Evolutionary conservation across 345 rosid genomes (phyloP).

Genomic region (Bretschneidera sinensis): DNA sequence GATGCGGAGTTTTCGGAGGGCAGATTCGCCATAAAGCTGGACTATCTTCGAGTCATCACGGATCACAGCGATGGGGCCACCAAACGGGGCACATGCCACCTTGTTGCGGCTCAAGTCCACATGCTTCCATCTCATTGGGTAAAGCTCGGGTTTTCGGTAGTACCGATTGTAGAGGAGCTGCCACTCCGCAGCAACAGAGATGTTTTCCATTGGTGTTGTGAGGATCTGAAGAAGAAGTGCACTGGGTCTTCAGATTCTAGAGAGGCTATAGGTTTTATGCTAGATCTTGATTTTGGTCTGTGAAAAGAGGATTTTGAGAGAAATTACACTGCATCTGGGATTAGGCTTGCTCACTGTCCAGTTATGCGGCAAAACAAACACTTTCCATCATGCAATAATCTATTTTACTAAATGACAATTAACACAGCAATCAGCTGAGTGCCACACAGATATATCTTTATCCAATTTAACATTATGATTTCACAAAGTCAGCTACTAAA

Average conservation of each 20-base stretch:
- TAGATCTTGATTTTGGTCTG: too few species aligned
- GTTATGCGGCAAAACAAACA: too few species aligned
- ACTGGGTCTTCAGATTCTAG: neutral
- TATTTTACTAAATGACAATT: too few species aligned
- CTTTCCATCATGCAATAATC: too few species aligned
- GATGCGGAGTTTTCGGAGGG: constrained; percentile 90
- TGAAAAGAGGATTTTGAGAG: too few species aligned
- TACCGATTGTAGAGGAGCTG: constrained; percentile 78
- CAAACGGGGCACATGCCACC: constrained; percentile 90
- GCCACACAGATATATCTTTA: too few species aligned
- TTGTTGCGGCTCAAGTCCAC: constrained; percentile 83
- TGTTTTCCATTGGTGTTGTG: constrained; percentile 55
- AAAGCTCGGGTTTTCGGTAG: constrained; percentile 88
- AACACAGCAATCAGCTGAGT: too few species aligned
- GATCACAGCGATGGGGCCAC: constrained; percentile 92
- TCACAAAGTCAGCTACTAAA: too few species aligned
- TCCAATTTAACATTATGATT: too few species aligned
- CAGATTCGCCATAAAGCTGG: constrained; percentile 94
- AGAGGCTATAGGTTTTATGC: neutral
- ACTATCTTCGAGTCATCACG: constrained; percentile 99
- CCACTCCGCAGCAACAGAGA: constrained; percentile 97
- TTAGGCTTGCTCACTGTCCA: too few species aligned
- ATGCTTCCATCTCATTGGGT: constrained; percentile 84
- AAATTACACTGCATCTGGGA: too few species aligned
- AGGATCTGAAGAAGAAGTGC: constrained; percentile 4